phyloP scores from a whole-genome alignment of 2,329 filamentous ascomycete species.

The Stagonosporopsis tanaceti region DNA sequence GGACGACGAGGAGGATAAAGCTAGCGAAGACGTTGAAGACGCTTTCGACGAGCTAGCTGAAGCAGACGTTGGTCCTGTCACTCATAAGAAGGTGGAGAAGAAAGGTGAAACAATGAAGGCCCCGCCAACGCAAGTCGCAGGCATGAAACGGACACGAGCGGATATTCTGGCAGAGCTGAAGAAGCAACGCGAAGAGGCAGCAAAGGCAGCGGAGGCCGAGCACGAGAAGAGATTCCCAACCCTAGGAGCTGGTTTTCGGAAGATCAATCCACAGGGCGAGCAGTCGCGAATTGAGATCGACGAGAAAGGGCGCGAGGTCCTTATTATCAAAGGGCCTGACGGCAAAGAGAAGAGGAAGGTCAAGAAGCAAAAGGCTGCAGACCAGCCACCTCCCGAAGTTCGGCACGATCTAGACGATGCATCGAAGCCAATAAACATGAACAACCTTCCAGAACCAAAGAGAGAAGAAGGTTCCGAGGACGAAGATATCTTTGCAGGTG shows the following conservation, averaged over 20 bases:
- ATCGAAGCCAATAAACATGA: constrained; percentile 54
- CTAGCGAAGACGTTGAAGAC: constrained; percentile 51
- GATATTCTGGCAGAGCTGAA: constrained; percentile 68
- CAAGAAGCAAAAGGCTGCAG: constrained; percentile 58
- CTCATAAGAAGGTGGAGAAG: constrained; percentile 66
- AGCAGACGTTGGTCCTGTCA: constrained; percentile 73
- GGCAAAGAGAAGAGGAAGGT: constrained; percentile 70
- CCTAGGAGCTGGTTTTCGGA: constrained; percentile 64
- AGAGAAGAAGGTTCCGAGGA: constrained; percentile 54
- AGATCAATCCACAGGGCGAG: constrained; percentile 58
- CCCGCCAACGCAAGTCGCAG: constrained; percentile 51
- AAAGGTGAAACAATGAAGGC: constrained; percentile 59
- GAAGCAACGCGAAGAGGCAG: constrained; percentile 59
- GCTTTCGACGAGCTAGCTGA: constrained; percentile 63
- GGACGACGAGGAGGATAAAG: constrained; percentile 35
- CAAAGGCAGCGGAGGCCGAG: constrained; percentile 53
- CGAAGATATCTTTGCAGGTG: constrained; percentile 69
- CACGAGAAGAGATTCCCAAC: constrained; percentile 52
- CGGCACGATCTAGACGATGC: constrained; percentile 55
- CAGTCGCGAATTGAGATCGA: constrained; percentile 65
- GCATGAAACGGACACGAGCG: constrained; percentile 63
- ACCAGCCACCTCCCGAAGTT: constrained; percentile 42
- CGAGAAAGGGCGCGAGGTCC: constrained; percentile 63
- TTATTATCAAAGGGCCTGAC: constrained; percentile 66
- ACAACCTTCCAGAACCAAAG: constrained; percentile 45